Evolutionary conservation across 805 yeast genomes (phyloP), one percentile per base, ranked within the genome.

Genomic region (Brettanomyces nanus): DNA sequence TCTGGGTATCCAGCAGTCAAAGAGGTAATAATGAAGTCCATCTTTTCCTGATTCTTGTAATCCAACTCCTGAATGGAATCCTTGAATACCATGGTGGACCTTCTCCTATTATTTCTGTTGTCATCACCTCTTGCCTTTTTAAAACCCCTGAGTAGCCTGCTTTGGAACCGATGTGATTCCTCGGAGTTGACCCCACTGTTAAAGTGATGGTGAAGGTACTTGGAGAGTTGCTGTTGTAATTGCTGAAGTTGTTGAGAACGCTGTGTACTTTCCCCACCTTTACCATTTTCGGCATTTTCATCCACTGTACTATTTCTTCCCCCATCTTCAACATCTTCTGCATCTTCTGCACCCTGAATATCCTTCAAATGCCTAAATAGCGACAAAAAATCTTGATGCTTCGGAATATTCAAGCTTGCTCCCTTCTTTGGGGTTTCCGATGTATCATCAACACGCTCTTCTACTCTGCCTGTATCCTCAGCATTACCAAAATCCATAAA

Each of bases 1-100:
- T 85, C 81, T 0, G 95, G 89, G 10, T 80, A 68, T 9, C 84
- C 94, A 4, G 82, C 63, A 5, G 73, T 48, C 41, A 85, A 61
- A 20, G 83, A 69, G 23, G 68, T 65, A 10, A 78, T 58, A 32
- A 77, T 42, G 14, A 40, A 43, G 19, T 53, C 48, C 1, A 58
- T 55, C 27, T 59, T 53, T 28, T 44, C 27, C 20, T 41, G 40
- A 19, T 56, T 51, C 33, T 52, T 56, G 13, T 35, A 37, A 20
- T 52, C 54, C 14, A 58, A 39, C 21, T 51, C 49, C 13, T 37
- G 40, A 13, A 45, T 28, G 35, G 20, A 10, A 18, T 35, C 34
- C 30, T 29, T 33, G n/a, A 14, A 28, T 19, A 18, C 29, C 18
- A 23, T 34, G 18, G 29, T 25, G 14, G 28, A 25, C 28, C 38